Evolutionary conservation across 768 basidiomycete genomes (phyloP), one percentile per base, ranked within the genome.

Genomic region (Coprinellus aureogranulatus): DNA sequence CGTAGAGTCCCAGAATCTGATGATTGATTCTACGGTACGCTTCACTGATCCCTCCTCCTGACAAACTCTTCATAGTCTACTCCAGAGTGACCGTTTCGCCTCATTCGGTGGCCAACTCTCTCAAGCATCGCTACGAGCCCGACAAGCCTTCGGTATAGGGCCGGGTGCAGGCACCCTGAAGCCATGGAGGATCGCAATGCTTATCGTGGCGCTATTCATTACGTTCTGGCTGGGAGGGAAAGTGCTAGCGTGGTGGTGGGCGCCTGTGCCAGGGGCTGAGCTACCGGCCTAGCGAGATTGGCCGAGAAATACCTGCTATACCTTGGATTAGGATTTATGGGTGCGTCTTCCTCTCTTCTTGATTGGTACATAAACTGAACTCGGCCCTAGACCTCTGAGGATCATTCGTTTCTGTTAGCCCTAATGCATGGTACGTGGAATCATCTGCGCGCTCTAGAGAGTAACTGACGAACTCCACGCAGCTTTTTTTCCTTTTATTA

Each of bases 1-100:
- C 65, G 87, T 87, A 1, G 92, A 94, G 71, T 76, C 86, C 10
- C 92, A 94, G 73, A 93, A 94, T 65, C 66, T 81, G 2, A 82
- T 88, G 54, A 75, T 94, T 25, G 90, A 94, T 64, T 83, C 88
- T 39, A 85, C 90, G 2, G 91, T 91, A 59, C 60, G 87, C 67
- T 50, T 39, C 14, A 56, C 10, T 20, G 45, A 44, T 8, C 14
- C 58, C 53, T 28, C 31, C n/a, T n/a, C 14, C 20, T 20, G n/a
- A 44, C 23, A 22, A 31, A 22, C 23, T 14, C 26, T n/a, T 9
- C 25, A 6, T 22, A 41, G n/a, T n/a, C 28, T 23, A 11, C 3
- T 16, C 16, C 62, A 90, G 89, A 77, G 81, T 25, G 81, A 90
- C 66, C 76, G 81, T 1, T 92, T 93, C 71, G 76, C 78, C 14